Percentiles rank a stretch among this genome's conserved stretches.
phyloP scores from a whole-genome alignment of 1,284 basidiomycete species.

The Sporisorium graminicola region DNA sequence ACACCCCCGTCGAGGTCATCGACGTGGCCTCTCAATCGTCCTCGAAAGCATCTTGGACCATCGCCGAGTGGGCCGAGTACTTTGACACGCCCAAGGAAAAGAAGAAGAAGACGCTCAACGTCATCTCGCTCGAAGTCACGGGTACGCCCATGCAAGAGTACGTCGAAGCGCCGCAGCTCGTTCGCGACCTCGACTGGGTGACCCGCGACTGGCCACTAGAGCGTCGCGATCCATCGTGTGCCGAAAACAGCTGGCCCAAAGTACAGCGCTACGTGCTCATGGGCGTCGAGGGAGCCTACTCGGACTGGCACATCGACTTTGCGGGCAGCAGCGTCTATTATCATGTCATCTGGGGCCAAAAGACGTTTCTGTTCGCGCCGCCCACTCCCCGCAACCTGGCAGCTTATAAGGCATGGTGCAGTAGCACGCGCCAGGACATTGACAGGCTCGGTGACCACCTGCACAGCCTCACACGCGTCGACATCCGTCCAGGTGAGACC shows the following conservation, averaged over 20 bases:
- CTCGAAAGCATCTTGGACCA: conserved; percentile 76
- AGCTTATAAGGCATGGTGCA: conserved; percentile 84
- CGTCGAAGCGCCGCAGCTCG: conserved; percentile 80
- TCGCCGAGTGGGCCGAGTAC: conserved; percentile 91
- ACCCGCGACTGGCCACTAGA: conserved; percentile 87
- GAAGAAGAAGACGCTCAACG: conserved; percentile 81
- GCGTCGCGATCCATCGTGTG: conserved; percentile 47
- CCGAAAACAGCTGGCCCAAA: conserved; percentile 79
- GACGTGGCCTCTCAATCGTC: conserved; percentile 70
- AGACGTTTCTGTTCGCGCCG: conserved; percentile 92
- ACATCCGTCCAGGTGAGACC: conserved; percentile 85
- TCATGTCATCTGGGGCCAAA: conserved; percentile 64
- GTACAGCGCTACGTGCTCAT: conserved; percentile 97
- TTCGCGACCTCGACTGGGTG: conserved; percentile 92
- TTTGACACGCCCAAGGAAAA: conserved; percentile 76
- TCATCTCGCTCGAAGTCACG: conserved; percentile 88
- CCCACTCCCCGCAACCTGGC: conserved; percentile 88
- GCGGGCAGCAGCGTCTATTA: conserved; percentile 53
- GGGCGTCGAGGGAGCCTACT: conserved; percentile 85
- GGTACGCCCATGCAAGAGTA: conserved; percentile 80
- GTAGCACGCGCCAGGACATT: conserved; percentile 81
- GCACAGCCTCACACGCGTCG: conserved; percentile 87
- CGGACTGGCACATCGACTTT: conserved; percentile 73
- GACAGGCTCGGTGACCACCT: conserved; percentile 92
- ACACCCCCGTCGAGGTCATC: conserved; percentile 62